Evolutionary conservation across 2,329 filamentous ascomycete species (phyloP).

Genomic region (Cladosporium sp.): DNA sequence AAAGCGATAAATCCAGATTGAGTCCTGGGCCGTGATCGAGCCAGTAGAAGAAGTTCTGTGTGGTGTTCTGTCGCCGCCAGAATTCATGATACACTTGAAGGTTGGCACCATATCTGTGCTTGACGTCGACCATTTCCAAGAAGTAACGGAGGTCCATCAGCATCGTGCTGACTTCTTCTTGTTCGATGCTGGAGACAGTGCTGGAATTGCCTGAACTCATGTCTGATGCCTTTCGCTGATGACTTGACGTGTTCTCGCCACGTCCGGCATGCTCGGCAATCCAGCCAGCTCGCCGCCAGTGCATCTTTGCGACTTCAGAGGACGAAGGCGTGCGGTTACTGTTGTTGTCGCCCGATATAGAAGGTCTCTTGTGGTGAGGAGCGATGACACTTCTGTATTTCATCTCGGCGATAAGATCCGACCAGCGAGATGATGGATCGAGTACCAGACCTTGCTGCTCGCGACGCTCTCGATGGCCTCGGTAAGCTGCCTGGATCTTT

Average conservation of each 20-base stretch:
- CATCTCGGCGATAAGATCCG: constrained; percentile 54
- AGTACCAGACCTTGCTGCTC: constrained; percentile 69
- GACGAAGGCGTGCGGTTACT: constrained; percentile 24
- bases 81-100: constrained; percentile 76
- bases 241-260: constrained; percentile 53
- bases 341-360: not conserved
- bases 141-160: constrained; percentile 86
- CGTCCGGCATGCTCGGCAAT: constrained; percentile 71
- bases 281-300: constrained; percentile 72
- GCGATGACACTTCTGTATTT: constrained; percentile 29
- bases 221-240: constrained; percentile 35
- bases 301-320: constrained; percentile 51
- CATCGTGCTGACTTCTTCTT: constrained; percentile 59
- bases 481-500: constrained; percentile 61
- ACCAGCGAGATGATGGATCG: constrained; percentile 68
- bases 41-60: constrained; percentile 92
- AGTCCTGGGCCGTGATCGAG: constrained; percentile 77
- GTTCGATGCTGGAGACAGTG: constrained; percentile 42
- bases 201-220: constrained; percentile 35
- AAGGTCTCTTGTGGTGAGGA: constrained; percentile 19
- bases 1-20: constrained; percentile 66
- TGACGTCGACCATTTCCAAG: constrained; percentile 67
- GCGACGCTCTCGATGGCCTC: constrained; percentile 72
- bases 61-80: constrained; percentile 71
- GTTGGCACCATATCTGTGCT: constrained; percentile 84